A percentile compares a stretch with the other conserved stretches of the same genome.
phyloP scores from a whole-genome alignment of 1,139 yeast genomes.

The Geotrichum histeridarum region DNA sequence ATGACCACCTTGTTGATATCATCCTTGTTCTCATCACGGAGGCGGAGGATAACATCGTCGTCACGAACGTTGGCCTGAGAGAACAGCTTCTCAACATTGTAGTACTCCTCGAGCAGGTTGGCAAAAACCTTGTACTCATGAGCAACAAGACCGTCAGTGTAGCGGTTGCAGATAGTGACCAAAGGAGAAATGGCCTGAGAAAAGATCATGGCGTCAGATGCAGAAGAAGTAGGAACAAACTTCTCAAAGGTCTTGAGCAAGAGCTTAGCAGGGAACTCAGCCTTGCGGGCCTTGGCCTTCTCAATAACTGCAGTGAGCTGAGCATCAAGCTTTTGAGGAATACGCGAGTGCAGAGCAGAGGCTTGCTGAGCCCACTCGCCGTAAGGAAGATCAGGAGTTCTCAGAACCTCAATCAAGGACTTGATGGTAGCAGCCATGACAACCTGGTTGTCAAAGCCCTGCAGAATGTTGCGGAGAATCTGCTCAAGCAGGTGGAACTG shows the following conservation, averaged over 20 bases:
- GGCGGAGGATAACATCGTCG: conserved; percentile 68
- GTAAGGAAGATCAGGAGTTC: conserved; percentile 78
- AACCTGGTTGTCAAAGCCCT: conserved; percentile 93
- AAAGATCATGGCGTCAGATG: conserved; percentile 41
- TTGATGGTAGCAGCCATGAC: conserved; percentile 79
- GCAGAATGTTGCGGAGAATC: conserved; percentile 69
- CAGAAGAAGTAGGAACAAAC: conserved; percentile 47
- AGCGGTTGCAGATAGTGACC: conserved; percentile 62
- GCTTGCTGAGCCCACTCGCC: conserved; percentile 85
- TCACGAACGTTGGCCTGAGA: conserved; percentile 70
- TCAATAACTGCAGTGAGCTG: conserved; percentile 61
- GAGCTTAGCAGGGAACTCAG: conserved; percentile 92
- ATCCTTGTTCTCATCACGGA: conserved; percentile 82
- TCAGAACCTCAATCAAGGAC: conserved; percentile 63
- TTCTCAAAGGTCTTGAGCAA: conserved; percentile 57
- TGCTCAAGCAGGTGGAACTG: conserved; percentile 55
- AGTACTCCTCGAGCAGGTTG: conserved; percentile 63
- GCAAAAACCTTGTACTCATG: conserved; percentile 81
- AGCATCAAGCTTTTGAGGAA: conserved; percentile 72
- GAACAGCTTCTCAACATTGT: conserved; percentile 70
- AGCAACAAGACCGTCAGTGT: conserved; percentile 67
- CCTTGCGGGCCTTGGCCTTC: conserved; percentile 52
- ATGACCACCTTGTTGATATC: conserved; percentile 68
- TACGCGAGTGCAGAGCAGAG: conserved; percentile 87
- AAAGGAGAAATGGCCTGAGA: conserved; percentile 66